These are phyloP conservation scores for Colletotrichum lupini DNA, from an alignment of 2,329 filamentous ascomycete genomes.

Conservation along the genomic window DNA sequence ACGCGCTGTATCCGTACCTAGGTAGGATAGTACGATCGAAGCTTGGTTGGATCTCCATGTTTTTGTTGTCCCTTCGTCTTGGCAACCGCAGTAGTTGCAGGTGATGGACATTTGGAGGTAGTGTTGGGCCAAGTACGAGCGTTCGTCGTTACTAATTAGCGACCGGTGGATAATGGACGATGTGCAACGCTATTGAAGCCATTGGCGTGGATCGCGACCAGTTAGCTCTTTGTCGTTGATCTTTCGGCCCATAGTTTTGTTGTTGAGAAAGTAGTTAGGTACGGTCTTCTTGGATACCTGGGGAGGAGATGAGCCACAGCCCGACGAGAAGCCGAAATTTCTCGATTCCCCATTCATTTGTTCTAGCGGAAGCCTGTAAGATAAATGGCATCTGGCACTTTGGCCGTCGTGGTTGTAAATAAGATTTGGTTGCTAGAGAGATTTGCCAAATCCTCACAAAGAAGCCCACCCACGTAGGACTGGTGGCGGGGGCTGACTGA, in stretches of 20 bases:
- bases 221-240: background rate
- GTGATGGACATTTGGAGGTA: background rate
- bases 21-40: background rate
- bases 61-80: slow-evolving; percentile 10
- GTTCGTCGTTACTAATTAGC: background rate
- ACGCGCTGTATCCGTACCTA: background rate
- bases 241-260: background rate
- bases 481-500: background rate
- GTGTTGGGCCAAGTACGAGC: background rate
- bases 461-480: background rate
- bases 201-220: slow-evolving; percentile 7
- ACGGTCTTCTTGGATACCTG: background rate
- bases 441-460: background rate
- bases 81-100: background rate
- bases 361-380: background rate
- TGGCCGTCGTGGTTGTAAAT: background rate
- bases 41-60: slow-evolving; percentile 16
- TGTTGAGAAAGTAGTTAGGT: background rate
- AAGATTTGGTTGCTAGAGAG: background rate
- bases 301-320: slow-evolving; percentile 28
- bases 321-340: slow-evolving; percentile 15
- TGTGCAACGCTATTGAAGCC: slow-evolving; percentile 1
- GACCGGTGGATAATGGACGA: background rate
- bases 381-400: background rate
- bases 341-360: slow-evolving; percentile 8